A percentile compares a stretch with the other conserved stretches of the same genome.
These are phyloP conservation scores for Candida nanaspora DNA, from an alignment of 805 yeast species.

Conservation along the genomic window DNA sequence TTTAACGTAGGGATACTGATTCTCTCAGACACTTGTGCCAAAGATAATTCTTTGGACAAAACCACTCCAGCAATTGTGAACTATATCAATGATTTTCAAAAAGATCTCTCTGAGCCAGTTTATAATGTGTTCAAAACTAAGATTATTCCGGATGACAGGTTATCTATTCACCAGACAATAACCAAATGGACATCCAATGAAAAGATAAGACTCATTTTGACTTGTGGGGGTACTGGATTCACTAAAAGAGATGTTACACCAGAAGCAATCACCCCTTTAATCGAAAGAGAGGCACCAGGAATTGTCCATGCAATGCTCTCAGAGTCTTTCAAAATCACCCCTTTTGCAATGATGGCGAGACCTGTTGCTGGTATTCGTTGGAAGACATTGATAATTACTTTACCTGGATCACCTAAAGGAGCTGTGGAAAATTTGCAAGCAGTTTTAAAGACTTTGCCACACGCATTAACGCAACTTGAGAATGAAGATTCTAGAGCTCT, in stretches of 20 bases:
- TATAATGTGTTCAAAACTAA: conserved; percentile 7
- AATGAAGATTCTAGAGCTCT: conserved; percentile 31
- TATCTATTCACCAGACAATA: conserved; percentile 24
- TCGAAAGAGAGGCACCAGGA: conserved; percentile 42
- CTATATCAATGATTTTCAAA: conserved; percentile 1
- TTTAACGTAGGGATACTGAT: conserved; percentile 28
- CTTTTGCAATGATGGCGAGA: conserved; percentile 40
- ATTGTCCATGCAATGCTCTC: conserved; percentile 40
- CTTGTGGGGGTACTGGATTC: conserved; percentile 52
- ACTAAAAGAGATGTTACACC: conserved; percentile 39
- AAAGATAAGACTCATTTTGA: conserved; percentile 28
- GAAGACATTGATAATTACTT: conserved; percentile 32
- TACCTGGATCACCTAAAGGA: conserved; percentile 49
- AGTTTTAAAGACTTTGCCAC: conserved; percentile 29
- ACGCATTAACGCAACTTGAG: conserved; percentile 33
- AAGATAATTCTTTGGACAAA: conserved; percentile 25
- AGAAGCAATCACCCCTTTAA: conserved; percentile 37
- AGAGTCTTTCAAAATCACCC: conserved; percentile 35
- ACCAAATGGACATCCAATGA: conserved; percentile 17
- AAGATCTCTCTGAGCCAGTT: background rate
- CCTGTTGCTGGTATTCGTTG: conserved; percentile 41
- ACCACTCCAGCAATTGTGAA: conserved; percentile 23
- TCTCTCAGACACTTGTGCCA: conserved; percentile 33
- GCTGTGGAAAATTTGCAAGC: conserved; percentile 38
- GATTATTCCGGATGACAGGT: conserved; percentile 31